Evolutionary conservation across 2,329 filamentous ascomycete genomes (phyloP).

Genomic region (Neoascochyta sp.): DNA sequence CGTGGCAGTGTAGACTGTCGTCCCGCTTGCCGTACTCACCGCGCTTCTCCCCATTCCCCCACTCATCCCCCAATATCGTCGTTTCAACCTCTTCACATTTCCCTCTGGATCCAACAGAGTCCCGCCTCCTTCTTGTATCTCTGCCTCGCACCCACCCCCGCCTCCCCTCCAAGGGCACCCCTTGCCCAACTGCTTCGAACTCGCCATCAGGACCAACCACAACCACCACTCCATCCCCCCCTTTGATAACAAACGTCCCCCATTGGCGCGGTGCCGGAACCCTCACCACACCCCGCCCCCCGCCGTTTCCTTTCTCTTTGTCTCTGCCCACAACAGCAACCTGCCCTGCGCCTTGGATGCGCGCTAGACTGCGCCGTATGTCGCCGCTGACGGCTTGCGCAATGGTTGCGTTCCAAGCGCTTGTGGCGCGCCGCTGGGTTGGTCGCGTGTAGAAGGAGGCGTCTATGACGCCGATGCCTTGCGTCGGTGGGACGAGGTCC

Average conservation of each 20-base stretch:
- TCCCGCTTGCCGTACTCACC: no score
- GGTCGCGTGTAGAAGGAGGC: conserved; percentile 12
- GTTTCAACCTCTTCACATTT: neutral
- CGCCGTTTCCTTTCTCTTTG: conserved; percentile 1
- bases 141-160: conserved; percentile 2
- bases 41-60: conserved; percentile 1
- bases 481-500: conserved; percentile 9
- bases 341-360: conserved; percentile 6
- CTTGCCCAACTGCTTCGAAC: conserved; percentile 29
- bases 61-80: conserved; percentile 2
- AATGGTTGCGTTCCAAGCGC: conserved; percentile 18
- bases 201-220: conserved; percentile 25
- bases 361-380: conserved; percentile 14
- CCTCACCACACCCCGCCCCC: conserved; percentile 11
- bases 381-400: conserved; percentile 23
- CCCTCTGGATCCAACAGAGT: no score
- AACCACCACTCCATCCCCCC: conserved; percentile 21
- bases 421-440: conserved; percentile 3
- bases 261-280: conserved; percentile 16
- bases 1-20: no score
- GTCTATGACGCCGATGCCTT: conserved; percentile 18
- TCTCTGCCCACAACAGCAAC: conserved; percentile 4
- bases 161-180: conserved; percentile 6
- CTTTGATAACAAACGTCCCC: conserved; percentile 25
- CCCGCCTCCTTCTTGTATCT: conserved; percentile 4